Evolutionary conservation across 2,329 filamentous ascomycete genomes (phyloP).

Genomic region (Diplodia seriata): DNA sequence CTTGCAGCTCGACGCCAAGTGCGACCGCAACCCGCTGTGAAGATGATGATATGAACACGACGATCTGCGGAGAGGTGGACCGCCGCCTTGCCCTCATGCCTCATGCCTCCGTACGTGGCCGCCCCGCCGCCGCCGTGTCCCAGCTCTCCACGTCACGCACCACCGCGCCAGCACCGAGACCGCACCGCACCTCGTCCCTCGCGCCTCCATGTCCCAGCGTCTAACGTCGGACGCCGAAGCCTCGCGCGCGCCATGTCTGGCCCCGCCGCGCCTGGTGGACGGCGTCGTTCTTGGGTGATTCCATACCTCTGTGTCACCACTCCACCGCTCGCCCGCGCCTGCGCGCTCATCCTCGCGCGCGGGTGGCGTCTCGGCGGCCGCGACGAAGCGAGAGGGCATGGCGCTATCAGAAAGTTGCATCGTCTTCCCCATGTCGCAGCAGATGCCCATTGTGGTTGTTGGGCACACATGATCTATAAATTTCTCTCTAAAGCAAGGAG

Average conservation of each 20-base stretch:
- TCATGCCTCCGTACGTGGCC: slow-evolving; percentile 5
- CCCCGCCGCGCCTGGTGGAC: slow-evolving; percentile 1
- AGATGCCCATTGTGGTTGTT: neutral
- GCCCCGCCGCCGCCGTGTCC: neutral
- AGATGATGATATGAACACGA: slow-evolving; percentile 25
- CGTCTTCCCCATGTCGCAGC: slow-evolving; percentile 2
- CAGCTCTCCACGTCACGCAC: slow-evolving; percentile 20
- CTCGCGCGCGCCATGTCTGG: slow-evolving; percentile 2
- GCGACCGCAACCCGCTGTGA: slow-evolving; percentile 17
- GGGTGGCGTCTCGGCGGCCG: slow-evolving; percentile 1
- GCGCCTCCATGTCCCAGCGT: slow-evolving; percentile 13
- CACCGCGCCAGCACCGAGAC: neutral
- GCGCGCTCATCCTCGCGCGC: slow-evolving; percentile 1
- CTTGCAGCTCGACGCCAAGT: slow-evolving; percentile 29
- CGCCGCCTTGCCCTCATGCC: neutral
- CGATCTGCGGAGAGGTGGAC: slow-evolving; percentile 22
- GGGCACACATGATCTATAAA: slow-evolving; percentile 29
- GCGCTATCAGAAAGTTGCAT: slow-evolving; percentile 21
- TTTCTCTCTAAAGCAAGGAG: slow-evolving; percentile 30
- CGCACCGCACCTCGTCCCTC: neutral
- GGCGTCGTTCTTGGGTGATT: slow-evolving; percentile 5
- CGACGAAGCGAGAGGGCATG: slow-evolving; percentile 22
- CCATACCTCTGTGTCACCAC: slow-evolving; percentile 20
- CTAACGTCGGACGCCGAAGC: slow-evolving; percentile 20
- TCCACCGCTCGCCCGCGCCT: neutral